phyloP scores from a whole-genome alignment of 805 yeast genomes.

The Metschnikowia drakensbergensis region DNA sequence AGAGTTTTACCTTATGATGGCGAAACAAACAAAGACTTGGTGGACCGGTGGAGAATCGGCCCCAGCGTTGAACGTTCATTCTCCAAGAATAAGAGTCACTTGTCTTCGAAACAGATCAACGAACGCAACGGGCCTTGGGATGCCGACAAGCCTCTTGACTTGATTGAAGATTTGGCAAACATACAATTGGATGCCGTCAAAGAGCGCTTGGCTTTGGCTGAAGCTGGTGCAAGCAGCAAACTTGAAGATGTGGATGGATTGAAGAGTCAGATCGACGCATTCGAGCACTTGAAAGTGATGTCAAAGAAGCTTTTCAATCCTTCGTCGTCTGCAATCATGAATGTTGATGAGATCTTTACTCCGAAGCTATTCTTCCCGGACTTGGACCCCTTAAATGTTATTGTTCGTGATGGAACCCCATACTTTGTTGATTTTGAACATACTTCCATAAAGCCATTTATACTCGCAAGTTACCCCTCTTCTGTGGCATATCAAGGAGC shows the following conservation, averaged over 20 bases:
- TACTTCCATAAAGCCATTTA: conserved; percentile 73
- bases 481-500: conserved; percentile 88
- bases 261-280: conserved; percentile 54
- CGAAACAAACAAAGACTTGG: conserved; percentile 52
- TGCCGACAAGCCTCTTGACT: conserved; percentile 51
- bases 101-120: conserved; percentile 48
- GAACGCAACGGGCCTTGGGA: conserved; percentile 77
- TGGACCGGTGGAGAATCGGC: conserved; percentile 82
- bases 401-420: conserved; percentile 39
- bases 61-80: conserved; percentile 79
- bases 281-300: conserved; percentile 53
- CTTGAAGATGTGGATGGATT: conserved; percentile 42
- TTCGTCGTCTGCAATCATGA: conserved; percentile 53
- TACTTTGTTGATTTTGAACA: conserved; percentile 82
- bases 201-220: conserved; percentile 49
- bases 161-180: conserved; percentile 60
- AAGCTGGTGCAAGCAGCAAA: conserved; percentile 49
- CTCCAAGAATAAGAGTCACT: conserved; percentile 60
- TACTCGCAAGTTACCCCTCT: conserved; percentile 73
- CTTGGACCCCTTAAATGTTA: conserved; percentile 84
- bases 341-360: conserved; percentile 55
- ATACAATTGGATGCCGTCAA: conserved; percentile 63
- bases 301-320: conserved; percentile 59
- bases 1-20: conserved; percentile 52
- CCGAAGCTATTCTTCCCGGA: conserved; percentile 81